Evolutionary conservation across 257 asterid genomes (phyloP).

Genomic region (Solanum medicagineum): DNA sequence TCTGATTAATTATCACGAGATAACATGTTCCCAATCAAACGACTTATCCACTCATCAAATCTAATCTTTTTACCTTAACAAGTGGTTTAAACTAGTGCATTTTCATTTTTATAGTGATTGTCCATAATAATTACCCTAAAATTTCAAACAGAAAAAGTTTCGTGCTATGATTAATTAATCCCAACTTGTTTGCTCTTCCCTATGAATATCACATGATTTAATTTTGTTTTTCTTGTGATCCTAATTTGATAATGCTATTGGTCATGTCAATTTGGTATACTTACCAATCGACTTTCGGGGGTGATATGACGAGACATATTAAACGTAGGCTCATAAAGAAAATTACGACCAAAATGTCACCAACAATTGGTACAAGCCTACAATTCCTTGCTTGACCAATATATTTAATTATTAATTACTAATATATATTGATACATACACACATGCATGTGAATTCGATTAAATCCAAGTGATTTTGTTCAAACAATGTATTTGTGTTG

Average conservation of each 20-base stretch:
- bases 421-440: background rate
- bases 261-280: conserved; percentile 1
- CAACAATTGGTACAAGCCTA: background rate
- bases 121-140: background rate
- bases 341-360: background rate
- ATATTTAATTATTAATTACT: background rate
- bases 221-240: background rate
- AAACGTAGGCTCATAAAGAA: background rate
- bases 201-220: background rate
- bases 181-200: background rate
- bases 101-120: background rate
- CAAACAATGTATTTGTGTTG: too few species aligned
- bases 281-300: background rate
- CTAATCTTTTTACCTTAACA: background rate
- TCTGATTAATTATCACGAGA: too few species aligned
- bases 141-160: background rate
- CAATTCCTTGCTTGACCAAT: background rate
- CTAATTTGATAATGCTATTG: background rate
- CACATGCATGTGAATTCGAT: too few species aligned
- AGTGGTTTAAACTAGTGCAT: background rate
- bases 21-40: too few species aligned
- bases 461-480: too few species aligned
- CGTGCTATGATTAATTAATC: background rate
- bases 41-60: background rate
- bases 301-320: background rate